phyloP scores from a whole-genome alignment of 345 rosid species.

The Pistacia vera region DNA sequence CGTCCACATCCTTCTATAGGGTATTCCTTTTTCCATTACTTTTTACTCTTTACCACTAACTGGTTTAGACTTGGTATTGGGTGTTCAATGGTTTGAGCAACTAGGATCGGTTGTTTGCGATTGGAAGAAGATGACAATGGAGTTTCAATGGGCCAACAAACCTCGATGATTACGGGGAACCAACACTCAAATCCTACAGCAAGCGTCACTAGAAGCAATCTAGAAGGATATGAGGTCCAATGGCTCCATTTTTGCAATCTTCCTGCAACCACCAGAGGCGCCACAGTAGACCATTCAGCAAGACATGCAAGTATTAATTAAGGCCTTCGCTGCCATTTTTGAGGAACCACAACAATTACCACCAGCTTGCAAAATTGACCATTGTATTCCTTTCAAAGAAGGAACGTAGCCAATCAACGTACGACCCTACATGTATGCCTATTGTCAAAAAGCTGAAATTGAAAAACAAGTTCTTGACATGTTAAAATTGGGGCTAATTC shows the following conservation, averaged over 20 bases:
- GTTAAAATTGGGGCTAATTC: too few species aligned
- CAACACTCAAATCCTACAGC: not conserved
- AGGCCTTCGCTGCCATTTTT: not conserved
- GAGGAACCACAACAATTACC: slow-evolving; percentile 3
- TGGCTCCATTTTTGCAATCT: too few species aligned
- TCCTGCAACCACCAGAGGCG: too few species aligned
- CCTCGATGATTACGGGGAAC: not conserved
- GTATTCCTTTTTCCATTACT: not conserved
- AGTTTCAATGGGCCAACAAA: not conserved
- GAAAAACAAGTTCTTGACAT: too few species aligned
- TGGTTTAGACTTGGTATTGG: not conserved
- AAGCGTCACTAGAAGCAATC: not conserved
- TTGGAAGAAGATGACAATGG: not conserved
- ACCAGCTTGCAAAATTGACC: too few species aligned
- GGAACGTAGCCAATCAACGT: too few species aligned
- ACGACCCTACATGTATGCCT: too few species aligned
- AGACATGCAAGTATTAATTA: too few species aligned
- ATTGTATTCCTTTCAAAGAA: too few species aligned
- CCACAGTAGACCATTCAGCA: too few species aligned
- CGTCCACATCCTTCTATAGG: not conserved
- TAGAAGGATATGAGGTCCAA: not conserved
- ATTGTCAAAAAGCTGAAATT: too few species aligned
- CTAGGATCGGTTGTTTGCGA: not conserved
- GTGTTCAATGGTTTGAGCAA: not conserved
- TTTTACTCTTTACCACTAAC: not conserved